phyloP scores from a whole-genome alignment of 805 yeast species.

The Candida alai region DNA sequence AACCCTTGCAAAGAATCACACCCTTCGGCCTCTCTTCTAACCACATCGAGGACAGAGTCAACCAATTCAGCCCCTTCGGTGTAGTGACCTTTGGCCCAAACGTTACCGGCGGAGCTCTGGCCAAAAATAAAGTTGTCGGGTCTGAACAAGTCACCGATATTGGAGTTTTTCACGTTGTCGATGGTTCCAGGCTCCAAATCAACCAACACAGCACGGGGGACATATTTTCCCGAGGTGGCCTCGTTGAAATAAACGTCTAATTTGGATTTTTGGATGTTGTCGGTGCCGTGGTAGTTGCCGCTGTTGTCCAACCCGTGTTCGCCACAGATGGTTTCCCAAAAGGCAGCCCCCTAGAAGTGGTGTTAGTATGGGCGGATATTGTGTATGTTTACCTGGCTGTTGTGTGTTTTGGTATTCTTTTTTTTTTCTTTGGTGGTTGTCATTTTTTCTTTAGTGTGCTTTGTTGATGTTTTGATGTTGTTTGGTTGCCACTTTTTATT shows the following conservation, averaged over 20 bases:
- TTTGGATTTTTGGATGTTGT: constrained; percentile 45
- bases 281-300: constrained; percentile 63
- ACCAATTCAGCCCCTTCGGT: constrained; percentile 95
- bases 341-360: constrained; percentile 69
- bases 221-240: constrained; percentile 83
- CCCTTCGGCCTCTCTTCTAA: constrained; percentile 91
- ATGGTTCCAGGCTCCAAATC: constrained; percentile 95
- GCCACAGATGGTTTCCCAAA: constrained; percentile 89
- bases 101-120: constrained; percentile 91
- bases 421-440: no score
- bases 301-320: constrained; percentile 78
- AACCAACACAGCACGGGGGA: constrained; percentile 88
- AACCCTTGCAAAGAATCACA: constrained; percentile 93
- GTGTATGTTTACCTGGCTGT: no score
- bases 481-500: no score
- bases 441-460: no score
- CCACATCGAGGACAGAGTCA: constrained; percentile 83
- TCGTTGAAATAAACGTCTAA: constrained; percentile 85
- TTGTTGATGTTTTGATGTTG: no score
- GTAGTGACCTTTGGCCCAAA: constrained; percentile 96
- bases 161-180: constrained; percentile 75
- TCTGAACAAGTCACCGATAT: constrained; percentile 82
- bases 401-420: no score
- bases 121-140: constrained; percentile 91
- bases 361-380: constrained; percentile 27